Conservation (phyloP, 2,329 filamentous ascomycete genomes). For the Aspergillus neoniger region DNA sequence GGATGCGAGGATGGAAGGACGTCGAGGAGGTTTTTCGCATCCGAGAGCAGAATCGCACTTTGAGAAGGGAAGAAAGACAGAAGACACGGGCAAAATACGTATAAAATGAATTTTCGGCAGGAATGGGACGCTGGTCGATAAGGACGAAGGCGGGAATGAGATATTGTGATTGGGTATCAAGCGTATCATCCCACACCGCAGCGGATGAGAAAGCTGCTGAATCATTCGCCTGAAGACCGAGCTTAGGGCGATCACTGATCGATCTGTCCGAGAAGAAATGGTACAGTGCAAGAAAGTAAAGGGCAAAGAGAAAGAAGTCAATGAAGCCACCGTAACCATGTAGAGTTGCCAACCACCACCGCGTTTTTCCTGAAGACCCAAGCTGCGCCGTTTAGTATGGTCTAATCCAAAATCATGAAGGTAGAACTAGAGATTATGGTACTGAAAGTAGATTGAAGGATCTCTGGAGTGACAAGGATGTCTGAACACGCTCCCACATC, state of each 20-base stretch:
- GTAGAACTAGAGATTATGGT: slow-evolving; percentile 21
- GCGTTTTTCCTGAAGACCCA: slow-evolving; percentile 29
- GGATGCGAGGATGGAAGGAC: slow-evolving; percentile 48
- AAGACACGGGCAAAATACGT: background rate
- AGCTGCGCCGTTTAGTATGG: slow-evolving; percentile 33
- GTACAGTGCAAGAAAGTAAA: slow-evolving; percentile 14
- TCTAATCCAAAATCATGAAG: slow-evolving; percentile 35
- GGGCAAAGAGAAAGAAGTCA: slow-evolving; percentile 7
- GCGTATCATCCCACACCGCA: too few species aligned
- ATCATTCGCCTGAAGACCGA: background rate
- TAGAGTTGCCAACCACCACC: slow-evolving; percentile 28
- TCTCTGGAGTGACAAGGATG: background rate
- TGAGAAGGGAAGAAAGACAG: slow-evolving; percentile 42
- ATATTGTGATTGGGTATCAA: background rate
- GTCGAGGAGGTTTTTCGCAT: slow-evolving; percentile 41
- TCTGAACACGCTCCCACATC: slow-evolving; percentile 1
- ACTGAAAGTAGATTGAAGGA: slow-evolving; percentile 7
- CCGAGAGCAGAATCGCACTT: slow-evolving; percentile 62
- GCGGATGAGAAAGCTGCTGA: background rate
- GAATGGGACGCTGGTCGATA: background rate
- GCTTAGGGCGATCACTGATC: background rate
- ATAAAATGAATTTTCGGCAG: background rate
- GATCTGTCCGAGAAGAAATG: slow-evolving; percentile 8
- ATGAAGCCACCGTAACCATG: slow-evolving; percentile 19
- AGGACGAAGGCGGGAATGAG: background rate